A percentile compares a stretch with the other conserved stretches of the same genome.
These are phyloP conservation scores for Cryomyces minteri DNA, from an alignment of 495 filamentous ascomycete species.

Conservation along the genomic window DNA sequence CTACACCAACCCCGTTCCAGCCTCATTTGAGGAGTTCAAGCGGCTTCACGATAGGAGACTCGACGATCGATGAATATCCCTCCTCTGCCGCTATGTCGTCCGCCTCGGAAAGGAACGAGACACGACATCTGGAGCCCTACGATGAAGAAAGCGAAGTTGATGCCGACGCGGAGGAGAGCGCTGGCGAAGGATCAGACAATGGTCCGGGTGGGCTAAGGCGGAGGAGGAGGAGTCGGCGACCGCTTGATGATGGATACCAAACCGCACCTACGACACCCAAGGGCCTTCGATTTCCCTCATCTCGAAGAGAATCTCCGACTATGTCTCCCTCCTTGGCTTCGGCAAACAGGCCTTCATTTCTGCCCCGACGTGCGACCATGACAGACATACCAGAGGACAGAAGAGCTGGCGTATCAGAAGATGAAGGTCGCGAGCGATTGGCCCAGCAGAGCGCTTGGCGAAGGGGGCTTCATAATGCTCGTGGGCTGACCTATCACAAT, in stretches of 20 bases:
- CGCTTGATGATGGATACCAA: constrained; percentile 18
- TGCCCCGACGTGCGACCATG: constrained; percentile 49
- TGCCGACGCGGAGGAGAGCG: constrained; percentile 23
- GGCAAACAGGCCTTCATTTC: constrained; percentile 28
- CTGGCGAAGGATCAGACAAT: constrained; percentile 11
- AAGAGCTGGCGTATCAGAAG: constrained; percentile 65
- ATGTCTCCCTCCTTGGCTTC: constrained; percentile 4
- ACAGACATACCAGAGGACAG: constrained; percentile 45
- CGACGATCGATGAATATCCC: too few relatives aligned
- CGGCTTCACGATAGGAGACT: too few relatives aligned
- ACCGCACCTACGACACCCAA: constrained; percentile 48
- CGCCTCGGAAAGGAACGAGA: too few relatives aligned
- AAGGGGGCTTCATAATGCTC: constrained; percentile 31
- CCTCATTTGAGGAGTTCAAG: too few relatives aligned
- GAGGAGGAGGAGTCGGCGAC: constrained; percentile 13
- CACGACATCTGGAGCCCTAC: too few relatives aligned
- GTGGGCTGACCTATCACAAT: constrained; percentile 36
- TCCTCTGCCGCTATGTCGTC: too few relatives aligned
- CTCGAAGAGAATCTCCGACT: constrained; percentile 10
- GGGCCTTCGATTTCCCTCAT: constrained; percentile 11
- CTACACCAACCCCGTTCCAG: too few relatives aligned
- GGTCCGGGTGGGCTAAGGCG: too few relatives aligned
- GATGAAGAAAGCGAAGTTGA: constrained; percentile 14
- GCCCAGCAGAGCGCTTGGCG: constrained; percentile 36
- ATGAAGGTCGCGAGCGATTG: constrained; percentile 66